Evolutionary conservation across 2,329 filamentous ascomycete species (phyloP).

Genomic region (Ciborinia camelliae): DNA sequence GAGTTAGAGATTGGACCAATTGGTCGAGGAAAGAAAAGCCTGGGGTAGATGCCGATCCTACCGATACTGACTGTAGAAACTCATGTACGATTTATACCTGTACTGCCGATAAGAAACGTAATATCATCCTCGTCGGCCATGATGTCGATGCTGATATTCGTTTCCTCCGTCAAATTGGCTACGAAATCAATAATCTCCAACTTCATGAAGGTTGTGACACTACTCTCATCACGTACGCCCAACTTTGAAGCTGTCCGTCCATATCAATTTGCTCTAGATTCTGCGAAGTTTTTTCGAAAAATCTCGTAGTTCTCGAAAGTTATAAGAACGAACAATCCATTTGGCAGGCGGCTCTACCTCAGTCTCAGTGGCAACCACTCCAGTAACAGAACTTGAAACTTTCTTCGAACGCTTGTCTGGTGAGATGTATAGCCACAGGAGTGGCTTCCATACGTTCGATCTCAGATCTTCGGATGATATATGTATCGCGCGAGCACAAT

Average conservation of each 20-base stretch:
- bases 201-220: conserved; percentile 71
- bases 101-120: conserved; percentile 42
- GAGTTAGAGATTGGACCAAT: too few species aligned
- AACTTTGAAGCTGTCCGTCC: conserved; percentile 55
- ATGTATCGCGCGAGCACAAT: conserved; percentile 83
- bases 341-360: background rate
- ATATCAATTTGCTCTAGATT: too few species aligned
- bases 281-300: background rate
- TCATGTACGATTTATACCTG: too few species aligned
- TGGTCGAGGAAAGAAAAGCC: too few species aligned
- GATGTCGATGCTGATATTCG: conserved; percentile 64
- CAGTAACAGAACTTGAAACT: background rate
- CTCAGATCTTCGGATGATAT: too few species aligned
- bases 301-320: background rate
- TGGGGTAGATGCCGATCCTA: too few species aligned
- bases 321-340: background rate
- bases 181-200: conserved; percentile 51
- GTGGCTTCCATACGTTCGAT: too few species aligned
- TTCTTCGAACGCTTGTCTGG: background rate
- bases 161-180: conserved; percentile 64
- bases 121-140: conserved; percentile 77
- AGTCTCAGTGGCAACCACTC: background rate
- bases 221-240: conserved; percentile 65
- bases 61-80: too few species aligned
- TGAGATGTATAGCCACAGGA: too few species aligned